Evolutionary conservation across 495 filamentous ascomycete genomes (phyloP), one percentile per base, ranked within the genome.

Genomic region (Corynascus novoguineensis): DNA sequence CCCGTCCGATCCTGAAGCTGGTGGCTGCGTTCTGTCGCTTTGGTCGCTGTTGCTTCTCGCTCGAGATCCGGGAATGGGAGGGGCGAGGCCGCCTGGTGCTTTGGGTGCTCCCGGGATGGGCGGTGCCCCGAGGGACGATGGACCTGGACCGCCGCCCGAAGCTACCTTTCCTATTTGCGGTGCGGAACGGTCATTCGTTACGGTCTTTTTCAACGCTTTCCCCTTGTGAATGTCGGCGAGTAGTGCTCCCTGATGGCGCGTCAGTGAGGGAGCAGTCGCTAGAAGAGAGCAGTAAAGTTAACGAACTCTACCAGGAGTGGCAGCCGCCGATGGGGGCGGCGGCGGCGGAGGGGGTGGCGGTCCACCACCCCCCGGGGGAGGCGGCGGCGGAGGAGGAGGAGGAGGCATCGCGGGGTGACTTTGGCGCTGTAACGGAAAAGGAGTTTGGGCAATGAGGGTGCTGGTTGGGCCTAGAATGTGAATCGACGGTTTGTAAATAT

Each of bases 181-280:
- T 15, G 90, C 91, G 38, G 92, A 97, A 71, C 93, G 84, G 74
- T 98, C 93, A 71, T 98, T 97, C 56, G 90, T 95, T 27, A 91
- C 87, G 11, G 90, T 74, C 74, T 96, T 96, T 76, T 87, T 96
- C 41, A 98, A 77, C 42, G 72, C 67, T 58, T 77, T 76, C 37
- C 95, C 93, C 76, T 95, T 95, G 48, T 77, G 75, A 60, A 98
- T 98, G 73, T 97, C 92, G 63, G 79, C 76, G 25, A 97, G 82
- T n/a, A 98, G 78, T 22, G 91, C 91, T 61, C 88, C 86, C 92
- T 97, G 66, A 44, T 17, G 40, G 41, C 42, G 53, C 37, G 67
- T 76, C 71, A 80, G 76, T 59, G 57, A 25, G 4, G 14, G n/a
- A n/a, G n/a, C 22, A 17, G 24, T 31, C 29, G 28, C 17, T 9